Evolutionary conservation across 192 early-diverging fungal genomes (phyloP).

Genomic region (Pecoramyces ruminantium): DNA sequence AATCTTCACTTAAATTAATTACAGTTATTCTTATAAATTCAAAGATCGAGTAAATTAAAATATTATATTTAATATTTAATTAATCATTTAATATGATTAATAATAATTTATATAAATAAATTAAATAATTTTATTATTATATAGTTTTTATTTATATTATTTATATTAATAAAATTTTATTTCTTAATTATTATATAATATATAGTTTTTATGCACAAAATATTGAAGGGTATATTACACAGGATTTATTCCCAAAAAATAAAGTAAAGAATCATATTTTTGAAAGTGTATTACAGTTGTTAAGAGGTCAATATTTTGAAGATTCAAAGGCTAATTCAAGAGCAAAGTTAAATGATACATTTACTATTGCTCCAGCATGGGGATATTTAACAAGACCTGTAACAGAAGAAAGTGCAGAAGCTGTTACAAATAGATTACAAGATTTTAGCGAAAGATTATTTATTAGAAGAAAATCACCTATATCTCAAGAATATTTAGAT

Average conservation of each 20-base stretch:
- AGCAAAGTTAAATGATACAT: slow-evolving; percentile 7
- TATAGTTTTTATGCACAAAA: slow-evolving; percentile 10
- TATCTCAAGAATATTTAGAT: slow-evolving; percentile 18
- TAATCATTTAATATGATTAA: too few relatives aligned
- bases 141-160: not conserved
- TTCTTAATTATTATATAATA: not conserved
- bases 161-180: not conserved
- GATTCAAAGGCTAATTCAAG: slow-evolving; percentile 15
- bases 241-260: slow-evolving; percentile 13
- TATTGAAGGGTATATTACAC: slow-evolving; percentile 11
- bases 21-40: slow-evolving; percentile 21
- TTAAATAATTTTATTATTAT: too few relatives aligned
- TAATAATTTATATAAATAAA: too few relatives aligned
- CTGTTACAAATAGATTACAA: slow-evolving; percentile 14
- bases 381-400: slow-evolving; percentile 10
- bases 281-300: slow-evolving; percentile 17
- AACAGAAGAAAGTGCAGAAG: slow-evolving; percentile 17
- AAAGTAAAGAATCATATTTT: slow-evolving; percentile 18
- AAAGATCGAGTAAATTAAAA: slow-evolving; percentile 8
- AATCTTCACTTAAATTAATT: slow-evolving; percentile 13
- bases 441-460: slow-evolving; percentile 22
- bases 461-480: slow-evolving; percentile 10
- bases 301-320: slow-evolving; percentile 21
- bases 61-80: too few relatives aligned
- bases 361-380: slow-evolving; percentile 9